These are phyloP conservation scores for Podaxis mareebaensis DNA, from an alignment of 768 basidiomycete genomes.

Conservation along the genomic window DNA sequence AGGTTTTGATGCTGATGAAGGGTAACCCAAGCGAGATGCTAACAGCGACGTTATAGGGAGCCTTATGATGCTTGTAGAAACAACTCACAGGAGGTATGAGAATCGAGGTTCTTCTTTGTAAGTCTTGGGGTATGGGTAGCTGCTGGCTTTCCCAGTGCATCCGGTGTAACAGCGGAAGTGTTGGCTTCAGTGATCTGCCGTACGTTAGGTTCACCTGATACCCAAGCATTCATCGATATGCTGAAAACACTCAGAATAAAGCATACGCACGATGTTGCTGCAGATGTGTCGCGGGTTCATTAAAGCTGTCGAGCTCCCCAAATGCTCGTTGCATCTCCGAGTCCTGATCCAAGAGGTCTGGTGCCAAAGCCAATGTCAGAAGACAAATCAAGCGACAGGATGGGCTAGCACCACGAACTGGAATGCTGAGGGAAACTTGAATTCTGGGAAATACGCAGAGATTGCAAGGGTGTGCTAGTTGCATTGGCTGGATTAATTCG, in stretches of 20 bases:
- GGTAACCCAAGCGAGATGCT: neutral
- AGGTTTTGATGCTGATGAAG: conserved; percentile 9
- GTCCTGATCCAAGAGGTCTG: conserved; percentile 69
- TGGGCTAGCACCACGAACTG: conserved; percentile 38
- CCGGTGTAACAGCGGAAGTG: neutral
- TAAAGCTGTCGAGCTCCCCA: conserved; percentile 54
- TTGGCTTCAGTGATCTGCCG: neutral
- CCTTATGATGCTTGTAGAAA: neutral
- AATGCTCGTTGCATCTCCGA: conserved; percentile 73
- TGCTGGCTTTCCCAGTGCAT: neutral
- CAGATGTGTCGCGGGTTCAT: conserved; percentile 31
- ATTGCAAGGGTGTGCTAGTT: conserved; percentile 56
- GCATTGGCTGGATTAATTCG: conserved; percentile 46
- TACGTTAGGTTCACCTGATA: neutral
- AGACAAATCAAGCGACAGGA: conserved; percentile 9
- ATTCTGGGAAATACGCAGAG: conserved; percentile 52
- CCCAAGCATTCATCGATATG: conserved; percentile 2
- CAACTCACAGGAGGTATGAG: conserved; percentile 5
- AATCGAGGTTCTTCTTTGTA: conserved; percentile 3
- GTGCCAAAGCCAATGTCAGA: conserved; percentile 15
- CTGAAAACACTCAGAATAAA: conserved; percentile 14
- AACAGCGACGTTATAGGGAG: neutral
- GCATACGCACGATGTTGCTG: conserved; percentile 15
- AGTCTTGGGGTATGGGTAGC: neutral
- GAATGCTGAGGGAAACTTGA: conserved; percentile 55